Evolutionary conservation across 1,284 basidiomycete species (phyloP), one percentile per base, ranked within the genome.

Genomic region (Marasmius tenuissimus): DNA sequence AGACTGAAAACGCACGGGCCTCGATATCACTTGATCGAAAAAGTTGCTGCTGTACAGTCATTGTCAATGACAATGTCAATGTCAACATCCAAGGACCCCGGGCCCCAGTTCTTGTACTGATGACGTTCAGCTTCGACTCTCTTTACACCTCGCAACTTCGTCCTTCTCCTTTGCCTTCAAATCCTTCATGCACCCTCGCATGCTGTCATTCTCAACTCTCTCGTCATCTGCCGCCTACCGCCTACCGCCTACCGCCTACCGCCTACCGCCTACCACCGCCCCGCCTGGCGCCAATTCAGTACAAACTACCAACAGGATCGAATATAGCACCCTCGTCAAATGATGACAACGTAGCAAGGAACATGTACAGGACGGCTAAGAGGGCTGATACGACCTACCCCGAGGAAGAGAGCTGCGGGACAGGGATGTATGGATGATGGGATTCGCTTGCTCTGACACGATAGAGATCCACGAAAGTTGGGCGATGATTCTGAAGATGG

Each of bases 291-390:
- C 79, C 11, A 81, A 63, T 3, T 77, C 78, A 27, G 70, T 78
- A 55, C 78, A 80, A n/a, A 81, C 71, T 3, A 0, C 76, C 80
- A 4, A 79, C 74, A 7, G 79, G 79, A 65, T 80, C 75, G 66
- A 78, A 70, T 49, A 79, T 68, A 4, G 78, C 79, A 6, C 79
- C 80, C 12, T 73, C 72, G 58, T 80, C 78, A 53, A 80, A n/a
- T n/a, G n/a, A 80, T 3, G 66, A 76, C 33, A 69, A 66, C n/a
- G 78, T 79, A 4, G 74, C 72, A 22, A 80, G 72, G 65, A 80
- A 80, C 52, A 76, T 78, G 61, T 80, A 80, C 3, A 81, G 68
- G 4, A 76, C 79, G 1, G 78, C 75, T 4, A 75, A 68, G 12
- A 78, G 62, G 0, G 76, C 76, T 61, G 80, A 69, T 1, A 76